phyloP scores from a whole-genome alignment of 2,329 filamentous ascomycete genomes.

The Xylariomycetidae sp. region DNA sequence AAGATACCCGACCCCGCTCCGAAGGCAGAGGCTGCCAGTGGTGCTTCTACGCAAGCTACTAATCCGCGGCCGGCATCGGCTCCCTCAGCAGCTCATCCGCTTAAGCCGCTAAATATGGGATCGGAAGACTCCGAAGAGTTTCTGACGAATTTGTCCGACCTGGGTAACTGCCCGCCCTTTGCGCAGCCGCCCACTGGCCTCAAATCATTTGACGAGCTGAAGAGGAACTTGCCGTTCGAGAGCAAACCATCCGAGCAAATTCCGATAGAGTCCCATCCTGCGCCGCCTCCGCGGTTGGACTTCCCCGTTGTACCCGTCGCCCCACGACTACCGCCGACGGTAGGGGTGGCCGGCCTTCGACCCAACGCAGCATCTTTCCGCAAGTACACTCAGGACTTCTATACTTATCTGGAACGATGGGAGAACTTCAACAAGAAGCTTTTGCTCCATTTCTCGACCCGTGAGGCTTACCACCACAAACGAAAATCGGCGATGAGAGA shows the following conservation, averaged over 20 bases:
- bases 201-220: conserved; percentile 49
- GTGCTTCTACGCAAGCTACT: conserved; percentile 13
- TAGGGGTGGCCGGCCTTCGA: conserved; percentile 37
- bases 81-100: conserved; percentile 7
- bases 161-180: conserved; percentile 52
- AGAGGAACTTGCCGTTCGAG: conserved; percentile 51
- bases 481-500: conserved; percentile 27
- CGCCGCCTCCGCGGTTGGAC: no score
- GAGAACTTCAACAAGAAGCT: conserved; percentile 44
- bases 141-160: conserved; percentile 42
- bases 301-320: conserved; percentile 45
- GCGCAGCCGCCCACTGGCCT: conserved; percentile 41
- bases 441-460: conserved; percentile 49
- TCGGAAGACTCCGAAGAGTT: conserved; percentile 54
- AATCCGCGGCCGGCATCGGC: conserved; percentile 5
- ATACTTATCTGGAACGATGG: conserved; percentile 48
- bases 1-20: conserved; percentile 11
- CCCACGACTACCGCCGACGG: conserved; percentile 39
- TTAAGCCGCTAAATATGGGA: conserved; percentile 34
- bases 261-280: no score
- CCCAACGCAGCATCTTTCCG: conserved; percentile 39
- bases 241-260: conserved; percentile 41
- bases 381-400: conserved; percentile 48
- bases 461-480: conserved; percentile 37
- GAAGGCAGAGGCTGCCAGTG: conserved; percentile 19